Evolutionary conservation across 1,284 basidiomycete species (phyloP).

Genomic region (Trichosporon ovoides): DNA sequence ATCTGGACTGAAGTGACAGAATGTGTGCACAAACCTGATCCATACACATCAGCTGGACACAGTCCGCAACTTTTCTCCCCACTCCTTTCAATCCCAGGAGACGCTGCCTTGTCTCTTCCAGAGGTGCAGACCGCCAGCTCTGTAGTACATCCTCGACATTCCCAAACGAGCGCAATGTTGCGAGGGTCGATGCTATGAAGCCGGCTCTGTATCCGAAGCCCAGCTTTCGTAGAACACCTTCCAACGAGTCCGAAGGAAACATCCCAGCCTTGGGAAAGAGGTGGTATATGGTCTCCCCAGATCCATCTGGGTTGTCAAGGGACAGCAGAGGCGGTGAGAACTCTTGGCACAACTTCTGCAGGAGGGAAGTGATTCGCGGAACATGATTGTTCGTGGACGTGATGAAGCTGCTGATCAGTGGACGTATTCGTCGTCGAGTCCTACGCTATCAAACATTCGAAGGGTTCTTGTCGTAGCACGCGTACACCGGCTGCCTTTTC

Average conservation of each 20-base stretch:
- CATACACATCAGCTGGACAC: constrained; percentile 87
- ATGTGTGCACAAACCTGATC: constrained; percentile 84
- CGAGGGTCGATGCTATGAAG: constrained; percentile 78
- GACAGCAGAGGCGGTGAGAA: constrained; percentile 61
- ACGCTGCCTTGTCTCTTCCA: constrained; percentile 54
- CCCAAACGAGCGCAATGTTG: constrained; percentile 57
- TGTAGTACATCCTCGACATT: constrained; percentile 24
- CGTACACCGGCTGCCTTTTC: constrained; percentile 55
- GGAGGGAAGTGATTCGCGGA: constrained; percentile 80
- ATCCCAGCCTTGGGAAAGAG: constrained; percentile 74
- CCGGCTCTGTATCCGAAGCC: constrained; percentile 95
- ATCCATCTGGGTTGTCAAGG: constrained; percentile 30
- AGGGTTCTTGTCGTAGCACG: constrained; percentile 88
- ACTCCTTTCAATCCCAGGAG: constrained; percentile 82
- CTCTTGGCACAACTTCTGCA: constrained; percentile 60
- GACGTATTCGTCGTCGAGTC: neutral
- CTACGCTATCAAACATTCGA: constrained; percentile 87
- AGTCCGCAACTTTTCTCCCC: constrained; percentile 93
- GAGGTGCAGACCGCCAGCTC: constrained; percentile 21
- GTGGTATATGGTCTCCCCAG: constrained; percentile 56
- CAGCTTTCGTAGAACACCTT: constrained; percentile 65
- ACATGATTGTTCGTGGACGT: constrained; percentile 99
- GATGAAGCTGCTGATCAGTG: constrained; percentile 66
- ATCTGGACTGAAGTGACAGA: no score
- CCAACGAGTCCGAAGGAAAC: constrained; percentile 60